Evolutionary conservation across 1,139 yeast genomes (phyloP).

Genomic region (Saccharomyces hybrid): DNA sequence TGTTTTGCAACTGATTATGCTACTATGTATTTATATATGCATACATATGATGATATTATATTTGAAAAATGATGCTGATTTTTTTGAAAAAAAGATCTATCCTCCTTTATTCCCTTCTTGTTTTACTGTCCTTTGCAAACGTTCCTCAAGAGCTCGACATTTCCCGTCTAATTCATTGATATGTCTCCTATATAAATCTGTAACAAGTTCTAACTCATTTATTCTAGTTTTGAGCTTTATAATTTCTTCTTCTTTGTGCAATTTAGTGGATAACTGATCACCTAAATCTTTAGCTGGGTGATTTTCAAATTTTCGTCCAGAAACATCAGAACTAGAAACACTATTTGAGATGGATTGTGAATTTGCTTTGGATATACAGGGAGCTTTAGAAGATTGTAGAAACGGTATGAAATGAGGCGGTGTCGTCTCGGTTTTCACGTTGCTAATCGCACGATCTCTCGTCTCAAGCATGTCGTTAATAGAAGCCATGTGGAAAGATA

Average conservation of each 20-base stretch:
- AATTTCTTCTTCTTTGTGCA: conserved; percentile 37
- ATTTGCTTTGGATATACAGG: not conserved
- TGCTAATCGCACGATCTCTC: conserved; percentile 12
- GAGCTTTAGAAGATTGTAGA: not conserved
- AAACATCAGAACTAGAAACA: not conserved
- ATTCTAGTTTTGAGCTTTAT: conserved; percentile 64
- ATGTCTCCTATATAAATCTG: conserved; percentile 75
- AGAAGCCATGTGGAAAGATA: conserved; percentile 7
- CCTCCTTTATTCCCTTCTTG: not conserved
- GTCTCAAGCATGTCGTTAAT: conserved; percentile 5
- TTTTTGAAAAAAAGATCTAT: not conserved
- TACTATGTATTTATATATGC: not conserved
- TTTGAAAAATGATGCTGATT: not conserved
- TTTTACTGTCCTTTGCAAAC: not conserved
- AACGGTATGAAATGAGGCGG: not conserved
- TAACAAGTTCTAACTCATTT: conserved; percentile 83
- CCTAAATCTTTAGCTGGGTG: not conserved
- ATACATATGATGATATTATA: not conserved
- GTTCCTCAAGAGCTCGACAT: conserved; percentile 10
- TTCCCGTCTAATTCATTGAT: conserved; percentile 63
- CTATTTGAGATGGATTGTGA: not conserved
- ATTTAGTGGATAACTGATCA: not conserved
- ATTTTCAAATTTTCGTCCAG: not conserved
- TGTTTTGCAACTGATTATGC: not conserved
- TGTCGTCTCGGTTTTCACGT: conserved; percentile 6